Evolutionary conservation across 345 rosid genomes (phyloP).

Genomic region (Citrus sp.): DNA sequence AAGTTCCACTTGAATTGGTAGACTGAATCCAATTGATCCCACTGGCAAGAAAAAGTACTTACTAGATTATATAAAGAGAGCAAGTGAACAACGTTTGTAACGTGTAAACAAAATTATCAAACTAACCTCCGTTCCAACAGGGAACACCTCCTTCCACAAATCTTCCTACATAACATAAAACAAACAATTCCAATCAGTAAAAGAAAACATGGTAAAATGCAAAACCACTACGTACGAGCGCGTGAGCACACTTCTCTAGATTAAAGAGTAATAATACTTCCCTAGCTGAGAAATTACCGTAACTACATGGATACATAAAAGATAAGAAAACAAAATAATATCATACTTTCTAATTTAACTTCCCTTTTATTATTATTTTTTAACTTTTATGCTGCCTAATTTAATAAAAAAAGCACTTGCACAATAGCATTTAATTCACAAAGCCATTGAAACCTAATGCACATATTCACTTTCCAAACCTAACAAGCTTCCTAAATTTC

Average conservation of each 20-base stretch:
- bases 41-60: slow-evolving; percentile 43
- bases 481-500: no score
- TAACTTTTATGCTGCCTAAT: background rate
- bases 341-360: background rate
- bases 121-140: slow-evolving; percentile 93
- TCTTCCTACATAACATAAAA: slow-evolving; percentile 60
- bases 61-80: background rate
- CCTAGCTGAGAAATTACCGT: background rate
- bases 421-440: background rate
- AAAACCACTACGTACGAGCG: background rate
- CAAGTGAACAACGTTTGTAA: background rate
- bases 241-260: background rate
- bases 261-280: background rate
- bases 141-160: slow-evolving; percentile 78
- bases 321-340: background rate
- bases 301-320: background rate
- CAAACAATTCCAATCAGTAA: slow-evolving; percentile 8
- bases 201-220: background rate
- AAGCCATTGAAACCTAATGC: background rate
- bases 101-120: background rate
- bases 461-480: background rate
- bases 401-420: no score
- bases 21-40: slow-evolving; percentile 82
- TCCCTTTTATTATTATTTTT: background rate
- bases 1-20: slow-evolving; percentile 81